A percentile compares a stretch with the other conserved stretches of the same genome.
Evolutionary conservation across 129 eudicot genomes (phyloP).

Genomic region (Arctium minus): DNA sequence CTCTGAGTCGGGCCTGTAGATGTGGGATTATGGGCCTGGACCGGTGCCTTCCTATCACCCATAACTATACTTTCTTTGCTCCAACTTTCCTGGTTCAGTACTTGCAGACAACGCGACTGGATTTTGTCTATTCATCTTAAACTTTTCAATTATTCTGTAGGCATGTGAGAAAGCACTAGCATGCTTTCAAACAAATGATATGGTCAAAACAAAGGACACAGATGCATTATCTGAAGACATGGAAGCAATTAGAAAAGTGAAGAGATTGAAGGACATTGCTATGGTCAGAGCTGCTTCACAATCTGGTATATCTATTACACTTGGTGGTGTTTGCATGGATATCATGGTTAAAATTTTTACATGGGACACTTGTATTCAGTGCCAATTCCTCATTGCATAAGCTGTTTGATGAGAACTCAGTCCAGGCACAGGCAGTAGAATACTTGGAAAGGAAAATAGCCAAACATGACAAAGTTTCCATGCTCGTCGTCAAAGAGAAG

Average conservation of each 20-base stretch:
- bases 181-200: slow-evolving; percentile 24
- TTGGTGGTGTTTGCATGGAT: slow-evolving; percentile 4
- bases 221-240: slow-evolving; percentile 26
- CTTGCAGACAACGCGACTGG: neutral
- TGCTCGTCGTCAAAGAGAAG: slow-evolving; percentile 21
- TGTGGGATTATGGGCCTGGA: too few relatives aligned
- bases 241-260: slow-evolving; percentile 42
- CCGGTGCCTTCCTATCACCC: too few relatives aligned
- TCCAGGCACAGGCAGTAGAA: slow-evolving; percentile 72
- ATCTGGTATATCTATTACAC: slow-evolving; percentile 47
- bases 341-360: neutral
- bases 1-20: too few relatives aligned
- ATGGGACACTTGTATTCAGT: neutral
- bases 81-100: neutral
- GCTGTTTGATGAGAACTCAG: slow-evolving; percentile 38
- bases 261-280: slow-evolving; percentile 54
- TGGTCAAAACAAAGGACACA: slow-evolving; percentile 12
- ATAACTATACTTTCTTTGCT: neutral
- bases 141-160: slow-evolving; percentile 24
- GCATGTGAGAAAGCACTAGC: slow-evolving; percentile 76
- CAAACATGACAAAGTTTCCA: slow-evolving; percentile 15
- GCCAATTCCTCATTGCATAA: slow-evolving; percentile 5
- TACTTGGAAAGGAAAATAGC: slow-evolving; percentile 53
- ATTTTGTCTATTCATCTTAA: slow-evolving; percentile 4
- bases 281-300: slow-evolving; percentile 49